Conservation (phyloP, 768 basidiomycete species). For the Rhizopogon roseolus region DNA sequence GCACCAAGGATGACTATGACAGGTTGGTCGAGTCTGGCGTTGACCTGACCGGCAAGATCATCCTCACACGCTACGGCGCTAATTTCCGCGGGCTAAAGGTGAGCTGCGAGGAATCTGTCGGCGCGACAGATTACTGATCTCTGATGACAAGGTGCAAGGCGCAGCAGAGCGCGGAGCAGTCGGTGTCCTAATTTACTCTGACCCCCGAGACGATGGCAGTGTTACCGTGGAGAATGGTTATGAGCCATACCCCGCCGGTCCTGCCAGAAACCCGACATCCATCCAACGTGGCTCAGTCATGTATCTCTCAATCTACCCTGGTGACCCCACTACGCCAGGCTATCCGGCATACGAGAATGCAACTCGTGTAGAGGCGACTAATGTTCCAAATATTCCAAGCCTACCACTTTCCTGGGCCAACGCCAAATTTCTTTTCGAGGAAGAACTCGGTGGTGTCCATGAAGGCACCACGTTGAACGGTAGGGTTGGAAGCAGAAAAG, state of each 20-base stretch:
- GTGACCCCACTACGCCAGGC: constrained; percentile 85
- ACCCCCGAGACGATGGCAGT: constrained; percentile 81
- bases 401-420: constrained; percentile 87
- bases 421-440: constrained; percentile 58
- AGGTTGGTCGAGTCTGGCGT: constrained; percentile 59
- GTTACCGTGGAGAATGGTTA: constrained; percentile 77
- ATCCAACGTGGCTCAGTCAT: constrained; percentile 86
- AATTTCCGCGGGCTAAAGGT: constrained; percentile 87
- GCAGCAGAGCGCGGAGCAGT: constrained; percentile 81
- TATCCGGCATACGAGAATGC: constrained; percentile 82
- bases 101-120: constrained; percentile 10
- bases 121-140: constrained; percentile 14
- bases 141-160: constrained; percentile 54
- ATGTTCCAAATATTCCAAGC: constrained; percentile 75
- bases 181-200: constrained; percentile 78
- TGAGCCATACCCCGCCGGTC: constrained; percentile 69
- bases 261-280: constrained; percentile 82
- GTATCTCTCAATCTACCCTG: constrained; percentile 61
- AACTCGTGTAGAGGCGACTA: constrained; percentile 54
- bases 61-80: constrained; percentile 70
- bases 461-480: constrained; percentile 41
- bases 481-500: constrained; percentile 38
- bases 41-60: constrained; percentile 73
- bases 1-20: constrained; percentile 65
- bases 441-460: constrained; percentile 43